These are phyloP conservation scores for Exophiala alcalophila DNA, from an alignment of 2,329 filamentous ascomycete genomes.

Conservation along the genomic window DNA sequence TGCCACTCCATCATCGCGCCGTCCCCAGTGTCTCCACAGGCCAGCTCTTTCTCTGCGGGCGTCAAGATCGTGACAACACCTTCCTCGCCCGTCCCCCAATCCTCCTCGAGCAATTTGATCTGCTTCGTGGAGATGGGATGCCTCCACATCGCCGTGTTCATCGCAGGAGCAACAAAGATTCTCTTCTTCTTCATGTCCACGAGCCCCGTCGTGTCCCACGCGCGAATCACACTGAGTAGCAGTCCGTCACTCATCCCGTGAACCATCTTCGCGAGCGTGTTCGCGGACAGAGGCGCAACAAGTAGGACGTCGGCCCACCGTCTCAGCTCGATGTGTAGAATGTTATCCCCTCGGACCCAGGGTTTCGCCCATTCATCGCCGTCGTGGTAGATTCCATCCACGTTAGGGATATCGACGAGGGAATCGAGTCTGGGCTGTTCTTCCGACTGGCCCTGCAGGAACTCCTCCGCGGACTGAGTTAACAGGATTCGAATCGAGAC, in stretches of 20 bases:
- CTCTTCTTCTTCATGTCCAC: conserved; percentile 59
- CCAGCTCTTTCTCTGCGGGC: conserved; percentile 73
- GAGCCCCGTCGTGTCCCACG: conserved; percentile 76
- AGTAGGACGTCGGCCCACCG: conserved; percentile 78
- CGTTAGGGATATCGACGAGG: conserved; percentile 61
- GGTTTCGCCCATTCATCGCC: conserved; percentile 78
- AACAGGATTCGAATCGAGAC: conserved; percentile 84
- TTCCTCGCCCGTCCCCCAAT: conserved; percentile 61
- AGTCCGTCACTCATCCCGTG: conserved; percentile 76
- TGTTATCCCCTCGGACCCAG: conserved; percentile 74
- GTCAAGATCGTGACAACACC: conserved; percentile 69
- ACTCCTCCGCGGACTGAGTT: conserved; percentile 68
- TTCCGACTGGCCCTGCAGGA: conserved; percentile 69
- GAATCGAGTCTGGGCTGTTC: conserved; percentile 71
- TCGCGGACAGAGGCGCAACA: conserved; percentile 78
- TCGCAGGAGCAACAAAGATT: conserved; percentile 74
- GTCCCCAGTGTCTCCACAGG: conserved; percentile 78
- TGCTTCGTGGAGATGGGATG: conserved; percentile 78
- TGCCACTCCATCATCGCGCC: conserved; percentile 83
- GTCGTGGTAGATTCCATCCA: conserved; percentile 79
- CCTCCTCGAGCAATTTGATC: conserved; percentile 64
- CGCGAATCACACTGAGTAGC: conserved; percentile 69
- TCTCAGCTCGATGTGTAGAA: conserved; percentile 86
- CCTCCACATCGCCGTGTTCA: conserved; percentile 89
- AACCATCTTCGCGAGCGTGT: conserved; percentile 79